These are phyloP conservation scores for Aspergillus pseudonomiae DNA, from an alignment of 2,329 filamentous ascomycete genomes.

Conservation along the genomic window DNA sequence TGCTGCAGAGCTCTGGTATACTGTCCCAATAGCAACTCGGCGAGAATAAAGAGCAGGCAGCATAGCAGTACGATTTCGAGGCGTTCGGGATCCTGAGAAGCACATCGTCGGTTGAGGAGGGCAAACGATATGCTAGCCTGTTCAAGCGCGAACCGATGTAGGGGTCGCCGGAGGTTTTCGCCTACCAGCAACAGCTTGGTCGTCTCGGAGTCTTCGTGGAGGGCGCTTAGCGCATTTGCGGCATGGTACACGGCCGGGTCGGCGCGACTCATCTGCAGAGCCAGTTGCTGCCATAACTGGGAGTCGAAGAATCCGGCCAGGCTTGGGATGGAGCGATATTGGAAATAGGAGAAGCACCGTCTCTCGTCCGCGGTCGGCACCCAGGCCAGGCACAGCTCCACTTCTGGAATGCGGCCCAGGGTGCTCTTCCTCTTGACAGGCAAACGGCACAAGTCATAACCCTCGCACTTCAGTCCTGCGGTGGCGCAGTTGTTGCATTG, in stretches of 20 bases:
- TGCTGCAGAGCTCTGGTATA: background rate
- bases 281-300: slow-evolving; percentile 10
- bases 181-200: slow-evolving; percentile 1
- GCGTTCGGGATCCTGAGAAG: background rate
- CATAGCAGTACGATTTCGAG: background rate
- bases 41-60: background rate
- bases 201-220: slow-evolving; percentile 8
- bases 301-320: slow-evolving; percentile 8
- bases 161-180: background rate
- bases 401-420: background rate
- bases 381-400: background rate
- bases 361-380: slow-evolving; percentile 5
- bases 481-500: slow-evolving; percentile 7
- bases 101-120: background rate
- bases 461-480: slow-evolving; percentile 10
- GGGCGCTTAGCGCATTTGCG: slow-evolving; percentile 8
- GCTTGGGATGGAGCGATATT: background rate
- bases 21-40: background rate
- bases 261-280: slow-evolving; percentile 4
- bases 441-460: slow-evolving; percentile 1
- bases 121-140: background rate
- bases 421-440: background rate
- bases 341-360: slow-evolving; percentile 10
- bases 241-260: slow-evolving; percentile 13
- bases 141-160: background rate